Conservation (phyloP, 2,329 filamentous ascomycete genomes). For the Cryphonectria parasitica region DNA sequence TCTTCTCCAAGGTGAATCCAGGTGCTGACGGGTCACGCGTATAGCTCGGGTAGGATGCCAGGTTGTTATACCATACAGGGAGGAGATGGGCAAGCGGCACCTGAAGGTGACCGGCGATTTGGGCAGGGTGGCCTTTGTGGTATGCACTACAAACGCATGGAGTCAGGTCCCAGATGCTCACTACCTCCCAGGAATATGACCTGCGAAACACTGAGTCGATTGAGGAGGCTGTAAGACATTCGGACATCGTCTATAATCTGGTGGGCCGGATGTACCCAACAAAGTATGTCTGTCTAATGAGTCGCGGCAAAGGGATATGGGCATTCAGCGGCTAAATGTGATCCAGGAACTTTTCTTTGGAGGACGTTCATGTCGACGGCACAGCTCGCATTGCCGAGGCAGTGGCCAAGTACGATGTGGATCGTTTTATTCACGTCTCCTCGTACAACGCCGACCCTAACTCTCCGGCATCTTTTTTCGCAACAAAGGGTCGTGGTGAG, state of each 20-base stretch:
- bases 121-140: constrained; percentile 84
- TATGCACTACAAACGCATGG: constrained; percentile 45
- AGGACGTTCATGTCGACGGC: constrained; percentile 92
- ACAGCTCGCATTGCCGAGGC: constrained; percentile 91
- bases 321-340: constrained; percentile 2
- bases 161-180: constrained; percentile 28
- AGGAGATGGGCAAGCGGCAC: constrained; percentile 98
- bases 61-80: constrained; percentile 89
- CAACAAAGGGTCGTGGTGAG: constrained; percentile 87
- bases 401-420: constrained; percentile 96
- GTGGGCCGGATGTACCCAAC: constrained; percentile 94
- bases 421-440: constrained; percentile 95
- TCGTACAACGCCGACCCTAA: constrained; percentile 85
- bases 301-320: neutral
- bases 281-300: constrained; percentile 65
- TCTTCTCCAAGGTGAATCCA: neutral
- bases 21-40: constrained; percentile 35
- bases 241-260: constrained; percentile 96
- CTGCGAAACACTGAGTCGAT: constrained; percentile 93
- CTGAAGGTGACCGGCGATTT: constrained; percentile 95
- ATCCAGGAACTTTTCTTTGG: constrained; percentile 83
- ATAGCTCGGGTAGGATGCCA: constrained; percentile 90
- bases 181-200: constrained; percentile 76
- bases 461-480: constrained; percentile 86
- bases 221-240: constrained; percentile 95